Base-by-base conservation (phyloP, 306 rosid species). In the Gynostemma pentaphyllum region DNA sequence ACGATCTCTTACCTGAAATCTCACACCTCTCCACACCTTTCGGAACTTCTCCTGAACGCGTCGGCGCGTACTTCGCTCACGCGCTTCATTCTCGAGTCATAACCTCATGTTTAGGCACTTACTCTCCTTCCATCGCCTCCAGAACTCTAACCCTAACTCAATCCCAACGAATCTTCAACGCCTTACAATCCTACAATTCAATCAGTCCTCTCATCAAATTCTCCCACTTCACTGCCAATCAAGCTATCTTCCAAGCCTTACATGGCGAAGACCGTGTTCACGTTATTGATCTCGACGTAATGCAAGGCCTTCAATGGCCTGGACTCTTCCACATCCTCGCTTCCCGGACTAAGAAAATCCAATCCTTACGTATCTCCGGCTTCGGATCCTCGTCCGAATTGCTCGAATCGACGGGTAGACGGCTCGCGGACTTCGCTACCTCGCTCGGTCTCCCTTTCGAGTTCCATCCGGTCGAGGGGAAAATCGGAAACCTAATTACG, bases 231-330 rank as follows among this genome's bases (percentile, higher is more conserved):
- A 92, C 99, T 2, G 96, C 99, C 10, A 92, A 92, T 72, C 99
- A 92, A 34, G 99, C 95, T 2, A 92, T 92, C 49, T 92, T 86
- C 81, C 96, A 92, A 36, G 99, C 96, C 0, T 34, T 92, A 26
- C 94, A 92, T 48, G 99, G 99, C 48, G 95, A 88, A 52, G 99
- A 92, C 71, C 83, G 88, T 53, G 74, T 92, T 78, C 99, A 92
- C 84, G 82, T 92, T 67, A 88, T 92, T 75, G 99, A 92, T 19
- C 75, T 92, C 9, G 99, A 92, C 62, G 85, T 92, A 81, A 92
- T 92, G 99, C 99, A 92, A 26, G 99, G 99, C 3, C 99, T 88
- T 15, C 99, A 92, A 70, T 92, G 99, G 99, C 99, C 99, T 18
- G 99, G 96, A 46, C 53, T 92, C 72, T 92, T 92, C 85, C 88